Evolutionary conservation across 176 grass and related monocot genomes (phyloP), one percentile per base, ranked within the genome.

Genomic region (Zea luxurians): DNA sequence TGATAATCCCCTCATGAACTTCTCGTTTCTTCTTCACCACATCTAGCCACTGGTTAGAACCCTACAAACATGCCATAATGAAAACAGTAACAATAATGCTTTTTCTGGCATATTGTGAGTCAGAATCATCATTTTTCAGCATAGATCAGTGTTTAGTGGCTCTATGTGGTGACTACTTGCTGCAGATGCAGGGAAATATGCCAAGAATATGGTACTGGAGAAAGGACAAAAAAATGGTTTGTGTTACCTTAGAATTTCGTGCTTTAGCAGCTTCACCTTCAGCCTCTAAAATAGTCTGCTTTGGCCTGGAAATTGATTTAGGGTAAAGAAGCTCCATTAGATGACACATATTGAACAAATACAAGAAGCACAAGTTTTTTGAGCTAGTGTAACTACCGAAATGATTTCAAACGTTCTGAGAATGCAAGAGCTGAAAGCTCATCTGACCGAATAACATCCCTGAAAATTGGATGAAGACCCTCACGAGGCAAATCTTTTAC

Each of bases 281-380:
- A 75, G 96, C 89, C 71, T 98, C 96, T 80, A 98, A 89, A 83
- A 98, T 94, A 74, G 89, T 98, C 80, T 98, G 96, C 58, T 98
- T 98, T 46, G 96, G 96, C 78, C 92, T 98, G 75, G 41, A 17
- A 37, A 86, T 67, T 34, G 27, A 85, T 53, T 55, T 16, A 84
- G 43, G 2, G 34, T 69, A 42, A 74, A 73, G 53, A 84, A 37
- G 13, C 15, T 66, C 68, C 71, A 75, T 67, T 83, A 66, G 61
- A 61, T 54, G 44, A 73, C 16, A 80, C 17, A 72, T 77, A 72
- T 77, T 69, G 3, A 82, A 74, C 5, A 82, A 77, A 73, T 74
- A 54, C 59, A 73, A 62, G 53, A 50, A 71, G 72, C 76, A 66
- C 7, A 37, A n/a, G 20, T 48, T 81, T 38, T n/a, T 27, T 4